Evolutionary conservation across 1,284 basidiomycete genomes (phyloP), one percentile per base, ranked within the genome.

Genomic region (Heimioporus punctisporus): DNA sequence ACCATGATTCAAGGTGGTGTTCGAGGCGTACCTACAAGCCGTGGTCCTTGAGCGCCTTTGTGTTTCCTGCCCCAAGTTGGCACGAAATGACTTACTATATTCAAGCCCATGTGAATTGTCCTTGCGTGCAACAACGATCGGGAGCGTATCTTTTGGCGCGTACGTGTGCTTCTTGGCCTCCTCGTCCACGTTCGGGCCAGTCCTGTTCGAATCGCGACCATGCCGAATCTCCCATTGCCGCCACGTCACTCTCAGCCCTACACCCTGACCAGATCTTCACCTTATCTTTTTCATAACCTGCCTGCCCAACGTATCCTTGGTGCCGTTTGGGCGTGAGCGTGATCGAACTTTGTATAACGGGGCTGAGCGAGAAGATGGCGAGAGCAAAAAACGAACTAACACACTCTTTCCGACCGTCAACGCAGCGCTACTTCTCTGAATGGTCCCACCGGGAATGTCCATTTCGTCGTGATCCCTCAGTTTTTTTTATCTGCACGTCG

Each of bases 271-370:
- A 0, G 87, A 74, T 53, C 89, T 82, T 97, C 97, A 98, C 0
- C 97, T 97, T 87, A 98, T 97, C 71, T 94, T 95, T 72, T 88
- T 89, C 47, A 99, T 80, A 6, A 98, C 85, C 30, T 85, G 83
- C 10, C 90, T 87, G 0, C 95, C 95, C 24, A 82, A 76, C 9
- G 91, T 91, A 58, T 92, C 88, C 43, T 83, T 86, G 78, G 74
- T 39, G 83, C 87, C 24, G 86, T 68, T 87, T 81, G 5, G 92
- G 78, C 5, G 84, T 79, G 31, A 74, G 72, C 0, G 85, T 77
- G 27, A 92, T 76, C 2, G 86, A 80, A 57, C 90, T 92, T 60
- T 34, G 43, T 48, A 28, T 15, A 47, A 8, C 6, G n/a, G 3
- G 15, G 42, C 46, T 59, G 27, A 57, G 52, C 28, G 2, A 28